These are phyloP conservation scores for Durotheca rogersii DNA, from an alignment of 495 filamentous ascomycete genomes.

Conservation along the genomic window DNA sequence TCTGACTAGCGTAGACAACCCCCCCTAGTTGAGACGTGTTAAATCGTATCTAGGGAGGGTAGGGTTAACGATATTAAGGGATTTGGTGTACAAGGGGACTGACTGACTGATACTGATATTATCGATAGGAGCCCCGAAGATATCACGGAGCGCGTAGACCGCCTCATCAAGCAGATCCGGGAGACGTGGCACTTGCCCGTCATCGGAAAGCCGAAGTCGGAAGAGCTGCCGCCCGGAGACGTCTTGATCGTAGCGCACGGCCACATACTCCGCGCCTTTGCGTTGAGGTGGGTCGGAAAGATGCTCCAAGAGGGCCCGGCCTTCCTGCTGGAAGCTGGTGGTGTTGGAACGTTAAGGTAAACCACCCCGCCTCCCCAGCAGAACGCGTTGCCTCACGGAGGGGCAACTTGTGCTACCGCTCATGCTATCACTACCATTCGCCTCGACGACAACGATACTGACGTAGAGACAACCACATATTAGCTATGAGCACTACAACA, in stretches of 20 bases:
- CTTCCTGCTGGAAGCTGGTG: constrained; percentile 78
- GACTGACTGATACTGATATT: constrained; percentile 22
- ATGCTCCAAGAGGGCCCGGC: constrained; percentile 64
- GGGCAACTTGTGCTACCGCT: too few relatives aligned
- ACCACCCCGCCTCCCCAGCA: too few relatives aligned
- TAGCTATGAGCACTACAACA: constrained; percentile 65
- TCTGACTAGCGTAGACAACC: too few relatives aligned
- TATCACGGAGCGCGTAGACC: constrained; percentile 67
- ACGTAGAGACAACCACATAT: constrained; percentile 1
- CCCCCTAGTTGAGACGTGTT: background rate
- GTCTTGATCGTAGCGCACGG: constrained; percentile 75
- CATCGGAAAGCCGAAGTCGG: constrained; percentile 51
- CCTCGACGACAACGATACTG: constrained; percentile 12
- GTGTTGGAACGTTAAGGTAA: constrained; percentile 77
- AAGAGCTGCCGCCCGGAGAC: constrained; percentile 41
- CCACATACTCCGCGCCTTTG: constrained; percentile 85
- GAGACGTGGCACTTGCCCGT: constrained; percentile 54
- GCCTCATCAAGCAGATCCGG: constrained; percentile 72
- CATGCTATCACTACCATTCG: background rate
- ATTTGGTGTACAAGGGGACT: background rate
- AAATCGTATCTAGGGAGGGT: too few relatives aligned
- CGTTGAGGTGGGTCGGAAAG: constrained; percentile 80
- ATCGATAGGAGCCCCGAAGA: constrained; percentile 57
- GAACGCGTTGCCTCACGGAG: too few relatives aligned
- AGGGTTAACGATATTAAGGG: too few relatives aligned